phyloP scores from a whole-genome alignment of 345 rosid genomes.

The Pugionium cornutum region DNA sequence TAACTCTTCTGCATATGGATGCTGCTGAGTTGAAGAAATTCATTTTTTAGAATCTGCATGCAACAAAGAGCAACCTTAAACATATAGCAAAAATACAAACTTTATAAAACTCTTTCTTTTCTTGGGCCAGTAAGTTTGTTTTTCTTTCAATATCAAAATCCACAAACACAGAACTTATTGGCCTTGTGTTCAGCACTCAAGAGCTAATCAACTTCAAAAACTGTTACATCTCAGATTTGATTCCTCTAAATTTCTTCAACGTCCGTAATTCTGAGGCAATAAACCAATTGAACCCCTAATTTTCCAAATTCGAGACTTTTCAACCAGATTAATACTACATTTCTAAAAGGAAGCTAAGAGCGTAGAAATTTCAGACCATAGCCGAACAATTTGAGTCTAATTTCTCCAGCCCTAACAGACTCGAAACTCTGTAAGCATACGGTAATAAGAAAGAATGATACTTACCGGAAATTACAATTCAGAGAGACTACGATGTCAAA shows the following conservation, averaged over 20 bases:
- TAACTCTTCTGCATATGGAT: constrained; percentile 50
- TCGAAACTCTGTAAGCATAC: background rate
- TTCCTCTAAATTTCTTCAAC: constrained; percentile 2
- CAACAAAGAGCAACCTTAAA: constrained; percentile 4
- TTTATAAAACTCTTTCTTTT: no score
- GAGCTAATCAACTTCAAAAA: background rate
- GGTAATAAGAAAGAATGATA: background rate
- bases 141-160: background rate
- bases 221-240: constrained; percentile 1
- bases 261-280: background rate
- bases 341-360: background rate
- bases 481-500: background rate
- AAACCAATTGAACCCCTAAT: background rate
- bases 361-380: background rate
- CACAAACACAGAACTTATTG: background rate
- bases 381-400: background rate
- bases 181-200: background rate
- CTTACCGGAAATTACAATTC: background rate
- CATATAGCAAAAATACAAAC: background rate
- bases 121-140: background rate
- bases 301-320: background rate
- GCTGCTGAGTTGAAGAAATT: constrained; percentile 41
- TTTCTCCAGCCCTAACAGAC: background rate
- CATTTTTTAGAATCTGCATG: constrained; percentile 34
- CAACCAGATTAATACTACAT: background rate